These are phyloP conservation scores for Penicillium verhagenii DNA, from an alignment of 495 filamentous ascomycete genomes.

Conservation along the genomic window DNA sequence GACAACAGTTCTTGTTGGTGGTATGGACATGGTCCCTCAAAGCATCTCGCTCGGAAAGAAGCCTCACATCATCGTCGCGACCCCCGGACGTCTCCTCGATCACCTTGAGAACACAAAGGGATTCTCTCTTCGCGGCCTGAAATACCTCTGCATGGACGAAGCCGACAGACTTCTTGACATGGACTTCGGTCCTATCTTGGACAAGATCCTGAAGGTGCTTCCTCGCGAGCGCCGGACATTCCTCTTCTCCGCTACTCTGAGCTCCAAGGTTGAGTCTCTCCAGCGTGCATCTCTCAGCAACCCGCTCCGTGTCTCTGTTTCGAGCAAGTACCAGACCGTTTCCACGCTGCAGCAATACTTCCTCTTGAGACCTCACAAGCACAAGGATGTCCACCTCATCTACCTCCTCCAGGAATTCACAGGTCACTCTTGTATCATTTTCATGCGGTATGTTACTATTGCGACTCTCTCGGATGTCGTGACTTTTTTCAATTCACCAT, in stretches of 20 bases:
- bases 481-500: too few species aligned
- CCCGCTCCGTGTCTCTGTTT: constrained; percentile 74
- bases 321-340: constrained; percentile 83
- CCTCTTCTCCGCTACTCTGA: constrained; percentile 93
- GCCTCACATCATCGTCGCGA: constrained; percentile 82
- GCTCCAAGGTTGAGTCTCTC: constrained; percentile 84
- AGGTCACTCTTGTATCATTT: constrained; percentile 83
- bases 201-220: constrained; percentile 89
- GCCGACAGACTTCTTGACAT: constrained; percentile 90
- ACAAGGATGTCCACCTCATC: constrained; percentile 90
- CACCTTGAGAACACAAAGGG: constrained; percentile 97
- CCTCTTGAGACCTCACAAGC: constrained; percentile 79
- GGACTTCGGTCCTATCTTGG: constrained; percentile 88
- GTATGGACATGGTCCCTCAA: constrained; percentile 93
- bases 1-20: constrained; percentile 79
- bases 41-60: constrained; percentile 86
- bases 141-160: constrained; percentile 93
- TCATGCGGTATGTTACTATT: too few species aligned
- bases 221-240: constrained; percentile 77
- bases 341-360: constrained; percentile 79
- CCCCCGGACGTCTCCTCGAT: constrained; percentile 85
- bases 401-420: constrained; percentile 80
- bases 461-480: too few species aligned
- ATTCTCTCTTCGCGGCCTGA: constrained; percentile 74
- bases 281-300: constrained; percentile 84